Percentiles rank a stretch among this genome's conserved stretches.
phyloP scores from a whole-genome alignment of 139 green algal species.

The Asterochloris erici region DNA sequence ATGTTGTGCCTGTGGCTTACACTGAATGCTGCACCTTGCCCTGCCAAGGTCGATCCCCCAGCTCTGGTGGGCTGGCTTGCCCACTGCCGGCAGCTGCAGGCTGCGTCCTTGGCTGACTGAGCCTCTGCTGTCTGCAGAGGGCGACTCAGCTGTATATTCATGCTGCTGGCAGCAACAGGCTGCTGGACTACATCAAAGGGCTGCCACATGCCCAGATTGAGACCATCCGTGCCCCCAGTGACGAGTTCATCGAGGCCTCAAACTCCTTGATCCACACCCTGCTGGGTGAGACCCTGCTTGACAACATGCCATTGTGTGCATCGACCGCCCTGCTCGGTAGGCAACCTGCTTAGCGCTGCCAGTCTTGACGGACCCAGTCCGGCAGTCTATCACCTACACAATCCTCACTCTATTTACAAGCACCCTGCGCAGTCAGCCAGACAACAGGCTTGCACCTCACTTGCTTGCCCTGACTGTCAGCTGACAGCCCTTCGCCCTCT shows the following conservation, averaged over 20 bases:
- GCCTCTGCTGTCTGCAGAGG: background rate
- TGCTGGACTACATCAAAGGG: slow-evolving; percentile 71
- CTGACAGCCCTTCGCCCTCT: background rate
- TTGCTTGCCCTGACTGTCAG: background rate
- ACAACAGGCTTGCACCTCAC: no score
- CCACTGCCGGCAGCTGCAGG: no score
- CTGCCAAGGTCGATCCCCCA: background rate
- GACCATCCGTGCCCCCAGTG: slow-evolving; percentile 37
- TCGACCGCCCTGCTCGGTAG: background rate
- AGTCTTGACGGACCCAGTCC: background rate
- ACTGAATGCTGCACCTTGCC: background rate
- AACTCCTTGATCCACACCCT: slow-evolving; percentile 75
- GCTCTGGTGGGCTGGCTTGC: no score
- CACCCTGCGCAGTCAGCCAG: background rate
- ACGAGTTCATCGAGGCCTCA: slow-evolving; percentile 84
- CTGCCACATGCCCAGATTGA: slow-evolving; percentile 49
- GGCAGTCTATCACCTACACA: background rate
- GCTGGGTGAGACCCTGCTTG: slow-evolving; percentile 37
- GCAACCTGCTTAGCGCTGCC: background rate
- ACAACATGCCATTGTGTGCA: background rate
- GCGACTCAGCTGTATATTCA: slow-evolving; percentile 4
- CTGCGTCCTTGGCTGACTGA: slow-evolving; percentile 15
- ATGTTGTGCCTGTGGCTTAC: background rate
- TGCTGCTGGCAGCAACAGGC: slow-evolving; percentile 25
- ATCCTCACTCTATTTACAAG: background rate